Evolutionary conservation across 257 asterid species (phyloP).

Genomic region (Salvia rosmarinus): DNA sequence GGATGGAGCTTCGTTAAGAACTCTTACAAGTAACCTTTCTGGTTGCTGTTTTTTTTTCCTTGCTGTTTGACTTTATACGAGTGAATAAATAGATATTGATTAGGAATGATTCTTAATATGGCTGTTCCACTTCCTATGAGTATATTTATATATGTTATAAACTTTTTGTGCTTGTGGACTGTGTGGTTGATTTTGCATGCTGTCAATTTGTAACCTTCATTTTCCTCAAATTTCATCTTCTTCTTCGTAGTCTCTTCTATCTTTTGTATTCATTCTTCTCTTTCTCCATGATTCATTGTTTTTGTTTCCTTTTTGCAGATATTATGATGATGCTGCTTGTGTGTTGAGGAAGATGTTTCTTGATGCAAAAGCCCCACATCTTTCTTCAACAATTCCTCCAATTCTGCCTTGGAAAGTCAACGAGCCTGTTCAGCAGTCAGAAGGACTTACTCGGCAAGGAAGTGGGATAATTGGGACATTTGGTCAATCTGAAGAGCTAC

Average conservation of each 20-base stretch:
- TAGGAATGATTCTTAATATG: conserved; percentile 6
- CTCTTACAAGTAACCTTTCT: conserved; percentile 71
- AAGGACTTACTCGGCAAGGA: conserved; percentile 95
- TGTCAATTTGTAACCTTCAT: conserved; percentile 12
- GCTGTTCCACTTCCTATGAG: conserved; percentile 8
- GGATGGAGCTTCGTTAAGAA: conserved; percentile 99
- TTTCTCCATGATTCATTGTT: conserved; percentile 7
- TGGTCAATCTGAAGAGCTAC: conserved; percentile 96
- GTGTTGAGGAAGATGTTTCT: conserved; percentile 93
- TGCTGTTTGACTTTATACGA: conserved; percentile 9
- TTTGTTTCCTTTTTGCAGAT: conserved; percentile 47
- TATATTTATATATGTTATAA: not conserved
- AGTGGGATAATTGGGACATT: conserved; percentile 92
- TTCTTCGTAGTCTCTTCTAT: not conserved
- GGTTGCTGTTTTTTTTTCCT: conserved; percentile 20
- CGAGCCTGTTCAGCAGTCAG: conserved; percentile 83
- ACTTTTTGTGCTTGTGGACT: conserved; percentile 28
- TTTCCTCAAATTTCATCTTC: not conserved
- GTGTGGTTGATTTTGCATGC: conserved; percentile 23
- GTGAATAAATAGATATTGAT: not conserved
- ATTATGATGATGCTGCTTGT: conserved; percentile 97
- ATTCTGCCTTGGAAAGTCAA: conserved; percentile 88
- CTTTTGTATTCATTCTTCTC: not conserved
- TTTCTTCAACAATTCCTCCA: conserved; percentile 93
- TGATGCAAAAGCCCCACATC: conserved; percentile 99